Conservation (phyloP, 192 early-diverging fungal species). For the Backusella parvicylindrica region DNA sequence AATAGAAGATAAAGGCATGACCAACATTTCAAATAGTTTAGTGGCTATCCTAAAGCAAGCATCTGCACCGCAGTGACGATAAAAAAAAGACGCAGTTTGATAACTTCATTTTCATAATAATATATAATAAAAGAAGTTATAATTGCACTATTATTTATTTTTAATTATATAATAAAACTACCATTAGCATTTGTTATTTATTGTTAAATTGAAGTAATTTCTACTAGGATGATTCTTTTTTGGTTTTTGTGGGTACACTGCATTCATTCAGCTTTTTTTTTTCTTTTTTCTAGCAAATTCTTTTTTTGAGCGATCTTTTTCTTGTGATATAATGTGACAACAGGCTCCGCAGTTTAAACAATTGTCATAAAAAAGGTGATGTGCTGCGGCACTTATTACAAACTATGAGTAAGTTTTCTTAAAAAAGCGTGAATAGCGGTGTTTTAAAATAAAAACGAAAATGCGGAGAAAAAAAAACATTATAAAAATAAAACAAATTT, state of each 20-base stretch:
- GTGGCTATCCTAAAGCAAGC: neutral
- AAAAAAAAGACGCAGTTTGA: too few relatives aligned
- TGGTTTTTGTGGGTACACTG: neutral
- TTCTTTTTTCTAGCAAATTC: neutral
- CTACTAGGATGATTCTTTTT: neutral
- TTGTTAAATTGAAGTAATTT: too few relatives aligned
- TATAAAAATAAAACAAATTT: neutral
- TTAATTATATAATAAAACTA: too few relatives aligned
- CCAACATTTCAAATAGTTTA: neutral
- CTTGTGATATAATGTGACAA: neutral
- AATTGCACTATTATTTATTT: too few relatives aligned
- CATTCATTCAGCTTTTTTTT: neutral
- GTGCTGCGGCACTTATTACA: neutral
- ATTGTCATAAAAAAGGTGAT: neutral
- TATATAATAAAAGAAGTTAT: too few relatives aligned
- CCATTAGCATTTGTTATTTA: too few relatives aligned
- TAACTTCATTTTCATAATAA: too few relatives aligned
- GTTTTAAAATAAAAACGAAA: neutral
- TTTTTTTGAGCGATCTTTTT: neutral
- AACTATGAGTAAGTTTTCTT: neutral
- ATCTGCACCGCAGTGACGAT: neutral
- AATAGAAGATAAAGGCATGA: neutral
- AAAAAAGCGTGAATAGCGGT: neutral
- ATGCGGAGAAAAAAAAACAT: neutral
- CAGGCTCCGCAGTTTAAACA: neutral